These are phyloP conservation scores for Parachaetomium inaequale DNA, from an alignment of 495 filamentous ascomycete genomes.

Conservation along the genomic window DNA sequence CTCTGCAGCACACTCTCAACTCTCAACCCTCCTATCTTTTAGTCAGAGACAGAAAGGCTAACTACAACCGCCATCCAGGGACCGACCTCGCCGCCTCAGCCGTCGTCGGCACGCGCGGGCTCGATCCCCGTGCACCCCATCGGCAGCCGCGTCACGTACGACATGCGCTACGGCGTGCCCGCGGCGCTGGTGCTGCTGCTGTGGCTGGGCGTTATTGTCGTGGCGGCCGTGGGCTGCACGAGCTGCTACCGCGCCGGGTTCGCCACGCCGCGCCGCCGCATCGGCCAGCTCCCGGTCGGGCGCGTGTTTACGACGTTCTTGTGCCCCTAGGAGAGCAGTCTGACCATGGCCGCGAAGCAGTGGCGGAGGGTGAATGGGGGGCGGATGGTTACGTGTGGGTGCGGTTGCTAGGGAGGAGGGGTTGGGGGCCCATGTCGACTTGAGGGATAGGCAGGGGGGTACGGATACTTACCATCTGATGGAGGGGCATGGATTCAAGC, in stretches of 20 bases:
- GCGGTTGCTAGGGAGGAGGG: too few species aligned
- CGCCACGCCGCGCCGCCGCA: slow-evolving; percentile 18
- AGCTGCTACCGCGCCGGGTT: too few species aligned
- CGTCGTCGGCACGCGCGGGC: slow-evolving; percentile 31
- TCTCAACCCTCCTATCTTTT: too few species aligned
- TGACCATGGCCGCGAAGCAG: slow-evolving; percentile 9
- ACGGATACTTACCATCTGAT: too few species aligned
- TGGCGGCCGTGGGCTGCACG: slow-evolving; percentile 8
- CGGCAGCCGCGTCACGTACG: slow-evolving; percentile 30
- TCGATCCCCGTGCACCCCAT: slow-evolving; percentile 28
- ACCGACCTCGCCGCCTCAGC: slow-evolving; percentile 40
- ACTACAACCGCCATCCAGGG: too few species aligned
- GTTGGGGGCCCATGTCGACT: too few species aligned
- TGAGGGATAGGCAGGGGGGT: neutral
- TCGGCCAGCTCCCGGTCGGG: slow-evolving; percentile 24
- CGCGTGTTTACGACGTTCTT: slow-evolving; percentile 29
- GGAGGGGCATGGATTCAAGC: too few species aligned
- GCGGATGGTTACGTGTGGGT: slow-evolving; percentile 4
- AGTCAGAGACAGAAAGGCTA: too few species aligned
- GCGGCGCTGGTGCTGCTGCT: slow-evolving; percentile 27
- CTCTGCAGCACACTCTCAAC: too few species aligned
- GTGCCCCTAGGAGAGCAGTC: slow-evolving; percentile 12
- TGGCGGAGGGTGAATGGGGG: slow-evolving; percentile 15
- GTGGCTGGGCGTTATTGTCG: slow-evolving; percentile 10
- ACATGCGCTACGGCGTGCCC: slow-evolving; percentile 35